A percentile compares a stretch with the other conserved stretches of the same genome.
Evolutionary conservation across 2,329 filamentous ascomycete genomes (phyloP).

Genomic region (Leptodontidium sp.): DNA sequence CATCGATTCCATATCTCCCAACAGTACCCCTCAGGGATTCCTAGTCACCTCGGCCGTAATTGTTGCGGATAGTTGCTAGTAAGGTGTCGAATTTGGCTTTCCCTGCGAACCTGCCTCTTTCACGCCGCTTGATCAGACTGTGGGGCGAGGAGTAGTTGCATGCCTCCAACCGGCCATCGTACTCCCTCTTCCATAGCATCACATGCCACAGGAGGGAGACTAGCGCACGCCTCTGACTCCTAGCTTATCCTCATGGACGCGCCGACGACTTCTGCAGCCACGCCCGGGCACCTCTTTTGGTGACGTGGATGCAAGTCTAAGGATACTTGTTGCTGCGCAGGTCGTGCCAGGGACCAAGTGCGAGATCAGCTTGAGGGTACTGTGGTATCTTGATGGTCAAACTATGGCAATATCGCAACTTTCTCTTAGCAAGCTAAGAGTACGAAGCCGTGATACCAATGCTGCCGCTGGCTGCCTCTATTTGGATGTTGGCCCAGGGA

Average conservation of each 20-base stretch:
- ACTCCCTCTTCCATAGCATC: too few relatives aligned
- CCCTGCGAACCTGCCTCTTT: neutral
- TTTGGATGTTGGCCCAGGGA: neutral
- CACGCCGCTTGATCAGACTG: neutral
- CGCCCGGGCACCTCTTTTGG: neutral
- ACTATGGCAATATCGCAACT: neutral
- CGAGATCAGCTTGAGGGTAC: conserved; percentile 7
- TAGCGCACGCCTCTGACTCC: too few relatives aligned
- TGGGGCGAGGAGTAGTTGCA: neutral
- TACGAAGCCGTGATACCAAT: neutral
- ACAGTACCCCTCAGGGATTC: too few relatives aligned
- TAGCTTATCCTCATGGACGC: conserved; percentile 2
- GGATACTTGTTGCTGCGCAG: conserved; percentile 2
- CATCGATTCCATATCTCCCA: neutral
- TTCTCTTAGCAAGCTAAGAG: too few relatives aligned
- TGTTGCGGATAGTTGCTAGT: conserved; percentile 1
- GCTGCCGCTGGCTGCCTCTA: neutral
- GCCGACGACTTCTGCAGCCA: conserved; percentile 10
- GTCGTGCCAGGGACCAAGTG: neutral
- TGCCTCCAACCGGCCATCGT: neutral
- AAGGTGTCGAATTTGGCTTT: neutral
- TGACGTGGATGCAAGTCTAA: conserved; percentile 12
- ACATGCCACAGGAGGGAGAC: too few relatives aligned
- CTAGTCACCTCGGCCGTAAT: too few relatives aligned
- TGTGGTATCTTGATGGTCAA: neutral